phyloP scores from a whole-genome alignment of 2,329 filamentous ascomycete species.

The Pseudogymnoascus sp. region DNA sequence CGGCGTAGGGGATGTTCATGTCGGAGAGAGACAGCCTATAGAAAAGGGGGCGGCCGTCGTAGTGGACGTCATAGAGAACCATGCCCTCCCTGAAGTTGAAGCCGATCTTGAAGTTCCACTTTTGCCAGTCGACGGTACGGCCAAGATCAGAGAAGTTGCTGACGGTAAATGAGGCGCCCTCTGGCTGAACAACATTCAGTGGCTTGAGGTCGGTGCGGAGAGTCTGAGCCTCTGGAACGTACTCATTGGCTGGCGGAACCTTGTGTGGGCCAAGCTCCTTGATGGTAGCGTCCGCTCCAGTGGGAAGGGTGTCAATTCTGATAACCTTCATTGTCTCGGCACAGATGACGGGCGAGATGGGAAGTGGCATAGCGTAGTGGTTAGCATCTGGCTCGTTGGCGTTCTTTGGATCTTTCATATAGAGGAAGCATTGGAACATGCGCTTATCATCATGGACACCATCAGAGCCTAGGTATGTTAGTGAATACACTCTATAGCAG shows the following conservation, averaged over 20 bases:
- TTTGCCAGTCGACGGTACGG: constrained; percentile 54
- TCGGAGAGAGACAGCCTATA: constrained; percentile 58
- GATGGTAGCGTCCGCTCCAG: constrained; percentile 51
- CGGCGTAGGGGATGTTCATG: constrained; percentile 51
- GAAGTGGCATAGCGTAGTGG: constrained; percentile 58
- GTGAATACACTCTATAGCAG: neutral
- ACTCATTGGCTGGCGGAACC: constrained; percentile 50
- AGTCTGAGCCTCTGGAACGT: constrained; percentile 53
- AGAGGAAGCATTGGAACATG: constrained; percentile 57
- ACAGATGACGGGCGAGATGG: constrained; percentile 58
- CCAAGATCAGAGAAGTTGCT: constrained; percentile 42
- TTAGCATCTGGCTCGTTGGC: constrained; percentile 52
- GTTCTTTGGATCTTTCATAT: constrained; percentile 55
- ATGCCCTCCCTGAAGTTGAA: constrained; percentile 58
- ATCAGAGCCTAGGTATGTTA: constrained; percentile 36
- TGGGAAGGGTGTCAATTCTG: constrained; percentile 61
- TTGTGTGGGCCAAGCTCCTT: constrained; percentile 48
- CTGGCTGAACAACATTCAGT: constrained; percentile 54
- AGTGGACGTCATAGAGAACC: constrained; percentile 58
- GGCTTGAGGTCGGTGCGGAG: constrained; percentile 55
- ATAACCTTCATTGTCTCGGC: constrained; percentile 54
- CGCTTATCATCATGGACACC: constrained; percentile 39
- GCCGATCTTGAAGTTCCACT: constrained; percentile 52
- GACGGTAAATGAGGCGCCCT: constrained; percentile 53
- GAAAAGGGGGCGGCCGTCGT: constrained; percentile 55